Evolutionary conservation across 495 filamentous ascomycete genomes (phyloP), one percentile per base, ranked within the genome.

Genomic region (Penicillium flavigenum): DNA sequence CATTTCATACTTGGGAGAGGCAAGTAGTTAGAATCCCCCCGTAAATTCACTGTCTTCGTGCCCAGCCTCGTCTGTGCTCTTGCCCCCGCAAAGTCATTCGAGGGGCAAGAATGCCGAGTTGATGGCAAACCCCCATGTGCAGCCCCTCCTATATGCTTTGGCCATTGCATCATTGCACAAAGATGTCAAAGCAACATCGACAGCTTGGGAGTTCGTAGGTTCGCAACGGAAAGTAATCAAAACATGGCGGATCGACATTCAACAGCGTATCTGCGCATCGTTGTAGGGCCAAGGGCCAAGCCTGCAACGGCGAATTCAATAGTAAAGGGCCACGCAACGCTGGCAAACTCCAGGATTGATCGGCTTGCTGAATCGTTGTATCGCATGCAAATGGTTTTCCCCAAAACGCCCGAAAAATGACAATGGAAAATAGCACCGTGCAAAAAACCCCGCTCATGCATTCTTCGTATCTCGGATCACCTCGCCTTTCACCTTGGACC

Each of bases 391-490:
- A 54, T 56, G 32, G 39, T 56, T 48, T 48, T 34, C 44, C 48
- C 56, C 51, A 56, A 54, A 64, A 64, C 62, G 62, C 62, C 62
- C 27, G 31, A 51, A 57, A 50, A 39, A 16, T 50, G 27, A 31
- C 22, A 53, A 41, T 57, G 43, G 57, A 58, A 56, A 52, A 45
- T 44, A 24, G 43, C n/a, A 12, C 41, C 29, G 47, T 51, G 46
- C 17, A 45, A 24, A 27, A 2, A 14, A 4, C 12, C 10, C n/a
- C 17, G 62, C 57, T 86, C 76, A 89, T 61, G 77, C 72, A 72
- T 88, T 91, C 68, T 94, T 96, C 63, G 92, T 90, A 32, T 83
- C 84, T 50, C 88, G 87, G 62, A 98, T 87, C 39, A 88, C 87
- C 51, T 87, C 85, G 5, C 93, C 94, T 70, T 87, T 87, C 19